A percentile compares a stretch with the other conserved stretches of the same genome.
Conservation (phyloP, 1,284 basidiomycete genomes). For the Cerioporus squamosus region DNA sequence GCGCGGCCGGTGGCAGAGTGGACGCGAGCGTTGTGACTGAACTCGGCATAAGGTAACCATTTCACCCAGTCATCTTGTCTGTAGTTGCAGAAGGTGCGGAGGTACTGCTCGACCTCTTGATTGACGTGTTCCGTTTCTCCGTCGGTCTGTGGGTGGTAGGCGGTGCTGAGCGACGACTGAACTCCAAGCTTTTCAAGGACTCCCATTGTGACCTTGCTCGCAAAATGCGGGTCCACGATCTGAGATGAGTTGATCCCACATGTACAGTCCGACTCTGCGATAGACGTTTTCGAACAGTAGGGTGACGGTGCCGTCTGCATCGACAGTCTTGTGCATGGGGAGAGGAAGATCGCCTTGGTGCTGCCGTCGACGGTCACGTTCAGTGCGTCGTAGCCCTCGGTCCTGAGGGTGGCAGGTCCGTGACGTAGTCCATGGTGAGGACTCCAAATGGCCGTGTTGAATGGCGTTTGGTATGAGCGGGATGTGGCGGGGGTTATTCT, state of each 20-base stretch:
- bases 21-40: slow-evolving; percentile 25
- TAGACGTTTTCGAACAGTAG: too few relatives aligned
- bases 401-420: too few relatives aligned
- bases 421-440: too few relatives aligned
- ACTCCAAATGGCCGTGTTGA: too few relatives aligned
- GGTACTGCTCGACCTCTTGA: slow-evolving; percentile 31
- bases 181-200: slow-evolving; percentile 27
- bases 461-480: too few relatives aligned
- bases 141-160: slow-evolving; percentile 36
- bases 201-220: slow-evolving; percentile 34
- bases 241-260: slow-evolving; percentile 30
- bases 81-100: slow-evolving; percentile 25
- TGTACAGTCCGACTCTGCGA: neutral
- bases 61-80: slow-evolving; percentile 38
- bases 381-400: too few relatives aligned
- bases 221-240: slow-evolving; percentile 42
- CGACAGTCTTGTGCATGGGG: too few relatives aligned
- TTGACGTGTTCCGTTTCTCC: slow-evolving; percentile 37
- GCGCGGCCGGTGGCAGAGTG: slow-evolving; percentile 29
- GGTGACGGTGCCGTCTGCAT: too few relatives aligned
- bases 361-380: too few relatives aligned
- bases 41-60: slow-evolving; percentile 29
- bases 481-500: too few relatives aligned
- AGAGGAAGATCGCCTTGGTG: too few relatives aligned
- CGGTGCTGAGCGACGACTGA: slow-evolving; percentile 24